Conservation (phyloP, 108 stramenopile species). For the Cyclostephanos invisitatus region DNA sequence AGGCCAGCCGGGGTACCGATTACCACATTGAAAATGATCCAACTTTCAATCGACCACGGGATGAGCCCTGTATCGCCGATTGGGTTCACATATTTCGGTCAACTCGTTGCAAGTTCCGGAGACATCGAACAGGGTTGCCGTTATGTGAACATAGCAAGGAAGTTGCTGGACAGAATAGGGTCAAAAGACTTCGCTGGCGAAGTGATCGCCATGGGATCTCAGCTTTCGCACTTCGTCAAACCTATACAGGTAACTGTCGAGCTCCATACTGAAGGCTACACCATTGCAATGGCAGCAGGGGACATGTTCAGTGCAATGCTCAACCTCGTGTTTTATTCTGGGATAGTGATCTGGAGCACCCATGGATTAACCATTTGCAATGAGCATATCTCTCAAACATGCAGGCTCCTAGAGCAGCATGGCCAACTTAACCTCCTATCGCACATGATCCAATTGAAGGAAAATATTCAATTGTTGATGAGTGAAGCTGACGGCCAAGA, state of each 20-base stretch:
- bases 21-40: constrained; percentile 10
- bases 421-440: background rate
- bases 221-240: constrained; percentile 3
- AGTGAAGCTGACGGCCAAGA: background rate
- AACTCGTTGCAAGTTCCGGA: constrained; percentile 1
- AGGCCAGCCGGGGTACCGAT: background rate
- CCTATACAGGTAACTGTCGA: constrained; percentile 11
- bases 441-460: background rate
- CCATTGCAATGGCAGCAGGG: constrained; percentile 17
- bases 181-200: constrained; percentile 12
- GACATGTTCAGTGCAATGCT: constrained; percentile 13
- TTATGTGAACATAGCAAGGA: constrained; percentile 10
- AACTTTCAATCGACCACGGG: constrained; percentile 17
- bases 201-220: background rate
- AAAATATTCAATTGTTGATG: background rate
- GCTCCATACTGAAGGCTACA: constrained; percentile 3
- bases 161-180: constrained; percentile 10
- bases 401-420: constrained; percentile 3
- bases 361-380: background rate
- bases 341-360: constrained; percentile 2
- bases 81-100: constrained; percentile 20
- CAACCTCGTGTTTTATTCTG: background rate
- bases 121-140: constrained; percentile 13
- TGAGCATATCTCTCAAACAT: background rate
- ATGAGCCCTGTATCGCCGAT: constrained; percentile 16